Percentiles rank a stretch among this genome's conserved stretches.
Conservation (phyloP, 345 rosid species). For the Lepidium didymum region DNA sequence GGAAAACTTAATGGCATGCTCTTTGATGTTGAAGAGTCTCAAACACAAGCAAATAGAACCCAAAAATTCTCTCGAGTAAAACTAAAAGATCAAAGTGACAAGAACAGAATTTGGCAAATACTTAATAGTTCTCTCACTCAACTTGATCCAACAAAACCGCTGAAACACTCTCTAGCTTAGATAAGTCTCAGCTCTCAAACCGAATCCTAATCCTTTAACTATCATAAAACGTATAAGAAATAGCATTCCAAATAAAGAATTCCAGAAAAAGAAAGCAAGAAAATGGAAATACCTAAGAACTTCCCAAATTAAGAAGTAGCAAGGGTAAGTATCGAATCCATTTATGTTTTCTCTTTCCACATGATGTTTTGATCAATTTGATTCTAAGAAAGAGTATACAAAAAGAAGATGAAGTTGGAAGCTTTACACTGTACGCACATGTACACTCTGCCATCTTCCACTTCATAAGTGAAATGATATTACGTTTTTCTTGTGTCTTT, state of each 20-base stretch:
- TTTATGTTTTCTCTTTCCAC: background rate
- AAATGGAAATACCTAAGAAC: background rate
- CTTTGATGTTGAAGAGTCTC: background rate
- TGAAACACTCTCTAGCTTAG: background rate
- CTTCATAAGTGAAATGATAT: background rate
- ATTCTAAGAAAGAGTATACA: slow-evolving; percentile 53
- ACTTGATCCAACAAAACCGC: background rate
- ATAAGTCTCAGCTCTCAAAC: background rate
- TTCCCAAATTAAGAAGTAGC: background rate
- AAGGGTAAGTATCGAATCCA: background rate
- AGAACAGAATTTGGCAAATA: background rate
- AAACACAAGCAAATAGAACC: background rate
- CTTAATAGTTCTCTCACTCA: background rate
- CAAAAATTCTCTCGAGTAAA: background rate
- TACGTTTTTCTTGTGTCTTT: background rate
- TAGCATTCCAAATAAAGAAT: background rate
- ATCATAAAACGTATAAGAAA: background rate
- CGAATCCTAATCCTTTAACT: background rate
- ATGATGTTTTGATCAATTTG: background rate
- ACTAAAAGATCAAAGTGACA: background rate
- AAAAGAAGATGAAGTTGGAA: slow-evolving; percentile 55
- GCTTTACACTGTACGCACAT: slow-evolving; percentile 50
- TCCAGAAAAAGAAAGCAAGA: background rate
- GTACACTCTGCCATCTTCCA: slow-evolving; percentile 16
- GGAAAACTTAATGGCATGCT: background rate